A percentile compares a stretch with the other conserved stretches of the same genome.
phyloP scores from a whole-genome alignment of 2,329 filamentous ascomycete genomes.

The Penicillium occitanis region DNA sequence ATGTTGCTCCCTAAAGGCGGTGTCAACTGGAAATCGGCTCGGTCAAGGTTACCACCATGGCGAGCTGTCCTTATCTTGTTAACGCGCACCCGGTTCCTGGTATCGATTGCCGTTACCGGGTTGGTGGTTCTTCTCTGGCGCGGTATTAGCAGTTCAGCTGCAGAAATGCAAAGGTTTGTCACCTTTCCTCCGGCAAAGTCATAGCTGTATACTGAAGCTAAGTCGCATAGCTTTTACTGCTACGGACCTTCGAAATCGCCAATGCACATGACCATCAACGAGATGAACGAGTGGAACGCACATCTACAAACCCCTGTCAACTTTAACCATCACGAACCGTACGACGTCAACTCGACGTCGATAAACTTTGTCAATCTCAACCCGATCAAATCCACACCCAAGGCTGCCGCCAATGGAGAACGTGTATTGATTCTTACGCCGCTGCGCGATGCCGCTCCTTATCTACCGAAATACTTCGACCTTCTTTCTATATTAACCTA shows the following conservation, averaged over 20 bases:
- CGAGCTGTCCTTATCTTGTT: constrained; percentile 69
- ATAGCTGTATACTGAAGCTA: not conserved
- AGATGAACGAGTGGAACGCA: constrained; percentile 83
- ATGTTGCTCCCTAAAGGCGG: constrained; percentile 93
- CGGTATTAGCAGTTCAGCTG: constrained; percentile 74
- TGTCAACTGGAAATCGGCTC: constrained; percentile 81
- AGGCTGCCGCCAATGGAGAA: constrained; percentile 78
- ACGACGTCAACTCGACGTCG: constrained; percentile 76
- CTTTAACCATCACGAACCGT: constrained; percentile 90
- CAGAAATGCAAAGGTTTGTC: constrained; percentile 84
- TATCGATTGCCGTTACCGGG: constrained; percentile 68
- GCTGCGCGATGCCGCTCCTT: constrained; percentile 80
- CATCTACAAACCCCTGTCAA: constrained; percentile 90
- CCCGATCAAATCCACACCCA: constrained; percentile 72
- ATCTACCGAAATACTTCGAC: constrained; percentile 89
- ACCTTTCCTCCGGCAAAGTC: not conserved
- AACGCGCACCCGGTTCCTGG: constrained; percentile 74
- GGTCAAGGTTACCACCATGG: constrained; percentile 72
- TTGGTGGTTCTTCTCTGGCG: constrained; percentile 83
- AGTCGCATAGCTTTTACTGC: constrained; percentile 77
- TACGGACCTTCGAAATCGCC: constrained; percentile 95
- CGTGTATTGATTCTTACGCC: constrained; percentile 89
- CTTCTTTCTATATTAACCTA: constrained; percentile 87
- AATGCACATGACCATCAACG: constrained; percentile 90
- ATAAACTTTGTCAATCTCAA: constrained; percentile 85